Evolutionary conservation across 371 early-diverging fungal species (phyloP), one percentile per base, ranked within the genome.

Genomic region (Mucor lusitanicus): DNA sequence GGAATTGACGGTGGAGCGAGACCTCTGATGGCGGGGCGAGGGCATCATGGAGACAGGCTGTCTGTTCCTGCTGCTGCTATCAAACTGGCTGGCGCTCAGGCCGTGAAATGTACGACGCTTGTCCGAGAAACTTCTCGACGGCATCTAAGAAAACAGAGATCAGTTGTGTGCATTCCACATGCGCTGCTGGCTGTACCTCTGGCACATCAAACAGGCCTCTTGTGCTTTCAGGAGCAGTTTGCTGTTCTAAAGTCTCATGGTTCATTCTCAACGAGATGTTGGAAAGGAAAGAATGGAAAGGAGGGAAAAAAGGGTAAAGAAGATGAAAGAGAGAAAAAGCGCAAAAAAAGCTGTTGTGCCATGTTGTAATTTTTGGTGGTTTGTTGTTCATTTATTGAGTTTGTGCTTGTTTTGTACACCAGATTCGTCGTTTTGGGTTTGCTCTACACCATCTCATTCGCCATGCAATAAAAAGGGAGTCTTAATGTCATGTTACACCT

Each of bases 141-240:
- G 17, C 21, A 53, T 33, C 37, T 65, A 30, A 21, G 6, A 55
- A 61, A 53, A 39, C n/a, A 42, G 63, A 56, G 78, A 58, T 30
- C 30, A 30, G 30, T 30, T 40, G 28, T 6, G 2, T 39, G 17
- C 15, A 19, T 33, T 13, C 19, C 13, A 23, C 5, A 53, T 13
- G 5, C 15, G 19, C 19, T 48, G n/a, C n/a, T n/a, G n/a, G 3
- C 33, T 40, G 59, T 71, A 71, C 71, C 67, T 65, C 71, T n/a
- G 71, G 71, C 6, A 75, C 50, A 64, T 82, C 83, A 70, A 84
- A 84, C 50, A 84, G 70, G 55, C 84, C 84, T 46, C 84, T 71
- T 35, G 83, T 83, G 58, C 81, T 81, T 68, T 84, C 84, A 19
- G 84, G 84, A 37, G 84, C 84, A 19, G 84, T 81, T 73, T 84